Base-by-base conservation (phyloP, 768 basidiomycete species). In the Asterophora parasitica region DNA sequence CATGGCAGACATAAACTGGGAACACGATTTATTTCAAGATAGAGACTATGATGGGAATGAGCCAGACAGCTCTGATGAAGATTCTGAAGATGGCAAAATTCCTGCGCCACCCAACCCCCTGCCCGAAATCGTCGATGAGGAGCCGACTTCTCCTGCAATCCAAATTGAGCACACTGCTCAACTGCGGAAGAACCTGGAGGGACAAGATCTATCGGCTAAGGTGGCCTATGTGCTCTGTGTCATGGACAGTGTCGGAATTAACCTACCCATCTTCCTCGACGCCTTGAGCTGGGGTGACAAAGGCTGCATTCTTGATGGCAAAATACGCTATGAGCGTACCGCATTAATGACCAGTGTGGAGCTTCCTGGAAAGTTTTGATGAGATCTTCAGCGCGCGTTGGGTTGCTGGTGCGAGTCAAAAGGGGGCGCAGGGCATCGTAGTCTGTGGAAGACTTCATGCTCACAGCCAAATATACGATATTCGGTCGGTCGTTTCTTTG, bases 401-500 rank as follows among this genome's bases (percentile, higher is more conserved):
- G 51, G 5, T 68, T 61, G 9, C 32, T 28, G 1, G 12, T 69
- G 50, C 5, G 52, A 55, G 3, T 15, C 9, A 4, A 63, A 63
- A 20, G 59, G 43, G n/a, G 69, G 15, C 1, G 69, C 13, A 48
- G 31, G 3, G 47, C 39, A 4, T 17, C 17, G 11, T 31, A 48
- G 40, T 48, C 47, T 4, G 10, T 70, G 0, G 70, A 66, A 4
- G 70, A 65, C 4, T 64, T 58, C 0, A 60, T 54, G 3, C 48
- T 46, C 11, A 65, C 57, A 7, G 50, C 57, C 32, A 44, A 60
- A 4, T 33, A 42, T 0, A 58, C 38, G 34, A 72, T 69, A 47
- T 73, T 73, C 2, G 62, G 61, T 1, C 65, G 51, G 49, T 72
- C 64, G 32, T 65, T 69, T 23, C 23, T 23, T 23, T 23, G 23